Evolutionary conservation across 495 filamentous ascomycete genomes (phyloP), one percentile per base, ranked within the genome.

Genomic region (Penicillium salamii): DNA sequence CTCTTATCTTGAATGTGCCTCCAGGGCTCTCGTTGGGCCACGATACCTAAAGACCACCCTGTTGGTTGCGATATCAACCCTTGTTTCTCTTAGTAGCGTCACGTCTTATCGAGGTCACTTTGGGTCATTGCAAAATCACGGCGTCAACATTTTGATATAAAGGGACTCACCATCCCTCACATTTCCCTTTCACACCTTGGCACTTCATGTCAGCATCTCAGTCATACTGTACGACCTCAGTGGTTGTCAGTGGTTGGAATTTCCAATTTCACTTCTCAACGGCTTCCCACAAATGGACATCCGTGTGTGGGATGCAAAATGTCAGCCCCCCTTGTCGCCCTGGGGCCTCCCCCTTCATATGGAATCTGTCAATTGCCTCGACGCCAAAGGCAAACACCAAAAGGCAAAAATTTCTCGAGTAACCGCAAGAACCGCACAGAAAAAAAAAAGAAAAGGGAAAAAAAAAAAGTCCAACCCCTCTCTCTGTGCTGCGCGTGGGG

Each of bases 351-450:
- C 18, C 36, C 18, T 45, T 53, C 50, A 58, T 53, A 55, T 52
- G 54, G 40, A 39, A 40, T 31, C 43, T 29, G 36, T 39, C 45
- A 18, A 35, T 28, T 28, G 32, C 14, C 42, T 40, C 38, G 19
- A 31, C 32, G 49, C 17, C 11, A 14, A 1, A 15, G 12, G 12
- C 7, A 32, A 13, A n/a, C n/a, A n/a, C n/a, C n/a, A n/a, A 32
- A 13, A 13, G 29, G 29, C 5, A 26, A 19, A 3, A 12, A 20
- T 49, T 45, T 57, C 52, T 32, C 11, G 19, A 23, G n/a, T 58
- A 58, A 58, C 52, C 55, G 55, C 58, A 58, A 55, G 43, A 46
- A 57, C 52, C 58, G 58, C 49, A 37, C 15, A 6, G 37, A 51
- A 54, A 50, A 55, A 31, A 46, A 43, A n/a, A n/a, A n/a, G n/a